Conservation (phyloP, 345 rosid species). For the Ceriops decandra region DNA sequence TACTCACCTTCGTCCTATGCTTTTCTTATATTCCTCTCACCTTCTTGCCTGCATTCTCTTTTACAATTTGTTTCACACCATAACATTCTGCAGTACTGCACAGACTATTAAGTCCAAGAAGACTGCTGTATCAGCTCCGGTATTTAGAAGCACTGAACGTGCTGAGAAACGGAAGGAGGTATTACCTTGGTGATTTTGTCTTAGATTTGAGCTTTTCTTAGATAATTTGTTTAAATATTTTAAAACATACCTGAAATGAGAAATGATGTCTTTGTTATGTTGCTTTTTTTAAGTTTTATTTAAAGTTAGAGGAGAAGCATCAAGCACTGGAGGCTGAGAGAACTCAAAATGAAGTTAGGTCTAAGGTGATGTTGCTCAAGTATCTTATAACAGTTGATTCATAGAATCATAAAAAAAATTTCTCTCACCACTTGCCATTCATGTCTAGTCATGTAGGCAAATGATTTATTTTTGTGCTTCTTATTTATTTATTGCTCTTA, state of each 20-base stretch:
- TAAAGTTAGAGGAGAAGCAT: slow-evolving; percentile 81
- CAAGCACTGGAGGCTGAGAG: slow-evolving; percentile 77
- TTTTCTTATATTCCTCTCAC: neutral
- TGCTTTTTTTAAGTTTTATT: slow-evolving; percentile 51
- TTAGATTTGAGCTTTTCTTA: slow-evolving; percentile 4
- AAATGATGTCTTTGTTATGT: slow-evolving; percentile 7
- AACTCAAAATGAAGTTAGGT: slow-evolving; percentile 68
- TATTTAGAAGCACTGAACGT: slow-evolving; percentile 69
- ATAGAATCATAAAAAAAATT: neutral
- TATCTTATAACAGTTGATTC: neutral
- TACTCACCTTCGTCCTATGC: neutral
- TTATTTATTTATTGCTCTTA: neutral
- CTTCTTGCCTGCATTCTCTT: neutral
- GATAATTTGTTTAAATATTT: neutral
- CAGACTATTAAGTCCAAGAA: slow-evolving; percentile 46
- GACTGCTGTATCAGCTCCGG: slow-evolving; percentile 70
- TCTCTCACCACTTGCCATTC: neutral
- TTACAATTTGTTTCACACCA: slow-evolving; percentile 36
- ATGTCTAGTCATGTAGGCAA: neutral
- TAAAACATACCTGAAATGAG: neutral
- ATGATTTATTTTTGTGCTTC: slow-evolving; percentile 7
- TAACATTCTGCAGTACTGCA: slow-evolving; percentile 54
- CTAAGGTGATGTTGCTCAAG: slow-evolving; percentile 48
- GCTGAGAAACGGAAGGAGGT: slow-evolving; percentile 96
- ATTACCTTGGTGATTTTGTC: neutral